Percentiles rank a stretch among this genome's conserved stretches.
Evolutionary conservation across 2,329 filamentous ascomycete species (phyloP).

Genomic region (Diplodia sapinea): DNA sequence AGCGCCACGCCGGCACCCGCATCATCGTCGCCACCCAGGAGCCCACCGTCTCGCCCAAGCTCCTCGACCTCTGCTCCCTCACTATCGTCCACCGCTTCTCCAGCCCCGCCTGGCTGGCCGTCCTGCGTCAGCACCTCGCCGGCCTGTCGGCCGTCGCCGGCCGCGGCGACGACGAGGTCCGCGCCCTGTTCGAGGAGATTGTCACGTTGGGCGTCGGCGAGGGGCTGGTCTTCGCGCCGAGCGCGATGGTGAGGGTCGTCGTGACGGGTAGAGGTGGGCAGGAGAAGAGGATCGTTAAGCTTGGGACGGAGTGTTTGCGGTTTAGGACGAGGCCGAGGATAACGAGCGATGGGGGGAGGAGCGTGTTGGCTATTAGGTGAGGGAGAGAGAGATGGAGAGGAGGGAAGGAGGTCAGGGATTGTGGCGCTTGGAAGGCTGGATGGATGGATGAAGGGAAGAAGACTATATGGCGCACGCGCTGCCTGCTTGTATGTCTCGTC

Average conservation of each 20-base stretch:
- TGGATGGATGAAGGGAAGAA: background rate
- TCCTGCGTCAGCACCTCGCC: constrained; percentile 56
- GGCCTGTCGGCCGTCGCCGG: constrained; percentile 41
- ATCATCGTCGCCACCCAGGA: constrained; percentile 79
- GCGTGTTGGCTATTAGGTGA: constrained; percentile 27
- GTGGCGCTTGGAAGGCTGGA: background rate
- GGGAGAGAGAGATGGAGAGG: background rate
- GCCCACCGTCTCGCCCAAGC: constrained; percentile 69
- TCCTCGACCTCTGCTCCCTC: constrained; percentile 75
- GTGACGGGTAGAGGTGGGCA: background rate
- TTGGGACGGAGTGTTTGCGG: constrained; percentile 28
- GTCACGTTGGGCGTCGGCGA: constrained; percentile 46
- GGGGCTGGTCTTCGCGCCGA: constrained; percentile 24
- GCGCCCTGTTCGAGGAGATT: constrained; percentile 53
- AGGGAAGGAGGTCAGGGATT: background rate
- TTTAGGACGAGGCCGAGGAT: constrained; percentile 28
- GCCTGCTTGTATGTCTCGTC: background rate
- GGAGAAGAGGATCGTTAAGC: constrained; percentile 1
- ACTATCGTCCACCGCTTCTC: constrained; percentile 75
- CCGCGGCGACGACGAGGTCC: constrained; percentile 35
- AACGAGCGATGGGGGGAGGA: constrained; percentile 29
- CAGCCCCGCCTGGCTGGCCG: constrained; percentile 66
- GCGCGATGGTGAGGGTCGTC: constrained; percentile 7
- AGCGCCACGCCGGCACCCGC: constrained; percentile 71
- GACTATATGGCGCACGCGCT: background rate